A percentile compares a stretch with the other conserved stretches of the same genome.
phyloP scores from a whole-genome alignment of 2,329 filamentous ascomycete genomes.

The Colletotrichum truncatum region DNA sequence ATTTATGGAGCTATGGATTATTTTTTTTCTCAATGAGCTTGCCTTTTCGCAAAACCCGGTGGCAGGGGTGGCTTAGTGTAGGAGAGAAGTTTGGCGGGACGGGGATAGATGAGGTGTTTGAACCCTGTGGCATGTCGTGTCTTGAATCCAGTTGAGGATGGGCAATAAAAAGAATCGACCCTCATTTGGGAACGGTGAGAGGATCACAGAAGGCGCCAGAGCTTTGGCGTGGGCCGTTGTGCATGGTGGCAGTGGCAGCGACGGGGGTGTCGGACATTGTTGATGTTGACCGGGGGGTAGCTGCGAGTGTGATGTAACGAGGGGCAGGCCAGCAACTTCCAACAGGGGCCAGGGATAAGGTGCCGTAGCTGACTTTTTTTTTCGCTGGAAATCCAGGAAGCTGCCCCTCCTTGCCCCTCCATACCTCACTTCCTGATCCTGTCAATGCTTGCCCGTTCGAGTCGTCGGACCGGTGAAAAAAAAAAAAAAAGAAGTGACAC shows the following conservation, averaged over 20 bases:
- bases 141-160: slow-evolving; percentile 23
- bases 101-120: slow-evolving; percentile 16
- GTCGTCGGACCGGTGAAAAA: slow-evolving; percentile 8
- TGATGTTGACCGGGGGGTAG: slow-evolving; percentile 23
- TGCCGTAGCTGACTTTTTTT: slow-evolving; percentile 27
- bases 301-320: slow-evolving; percentile 29
- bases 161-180: slow-evolving; percentile 17
- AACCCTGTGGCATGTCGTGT: slow-evolving; percentile 25
- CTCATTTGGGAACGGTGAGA: slow-evolving; percentile 25
- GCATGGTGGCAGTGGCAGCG: slow-evolving; percentile 15
- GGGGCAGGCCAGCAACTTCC: slow-evolving; percentile 21
- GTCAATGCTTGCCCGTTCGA: slow-evolving; percentile 9
- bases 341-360: slow-evolving; percentile 24
- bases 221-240: slow-evolving; percentile 20
- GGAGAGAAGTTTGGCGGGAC: slow-evolving; percentile 7
- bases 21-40: neutral
- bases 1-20: slow-evolving; percentile 17
- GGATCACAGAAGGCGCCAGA: slow-evolving; percentile 15
- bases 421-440: slow-evolving; percentile 11
- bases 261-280: slow-evolving; percentile 25
- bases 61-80: neutral
- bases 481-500: slow-evolving; percentile 8
- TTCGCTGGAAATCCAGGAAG: slow-evolving; percentile 21
- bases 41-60: neutral
- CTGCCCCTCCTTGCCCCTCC: slow-evolving; percentile 28